A percentile compares a stretch with the other conserved stretches of the same genome.
Conservation (phyloP, 495 filamentous ascomycete genomes). For the Talaromyces proteolyticus region DNA sequence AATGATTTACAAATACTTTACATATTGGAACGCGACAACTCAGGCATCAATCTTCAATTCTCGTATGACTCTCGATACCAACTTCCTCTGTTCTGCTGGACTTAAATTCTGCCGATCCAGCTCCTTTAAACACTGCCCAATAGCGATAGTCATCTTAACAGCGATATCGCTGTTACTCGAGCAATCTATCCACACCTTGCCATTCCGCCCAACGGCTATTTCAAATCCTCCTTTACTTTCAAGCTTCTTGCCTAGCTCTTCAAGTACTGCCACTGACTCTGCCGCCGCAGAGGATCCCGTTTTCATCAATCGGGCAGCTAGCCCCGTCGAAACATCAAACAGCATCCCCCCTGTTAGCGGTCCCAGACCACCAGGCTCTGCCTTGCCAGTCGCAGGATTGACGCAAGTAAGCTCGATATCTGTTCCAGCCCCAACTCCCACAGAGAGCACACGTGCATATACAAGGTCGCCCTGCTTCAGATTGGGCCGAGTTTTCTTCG, state of each 20-base stretch:
- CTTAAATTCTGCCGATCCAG: conserved; percentile 64
- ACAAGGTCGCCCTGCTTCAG: conserved; percentile 69
- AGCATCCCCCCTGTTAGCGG: conserved; percentile 83
- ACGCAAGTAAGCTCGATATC: conserved; percentile 89
- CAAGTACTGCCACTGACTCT: conserved; percentile 64
- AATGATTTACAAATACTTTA: too few species aligned
- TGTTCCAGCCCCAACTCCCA: conserved; percentile 67
- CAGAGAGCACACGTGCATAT: conserved; percentile 71
- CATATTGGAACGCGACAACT: background rate
- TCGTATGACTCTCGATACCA: conserved; percentile 64
- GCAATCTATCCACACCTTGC: conserved; percentile 81
- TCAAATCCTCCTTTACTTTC: conserved; percentile 69
- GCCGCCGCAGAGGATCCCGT: conserved; percentile 48
- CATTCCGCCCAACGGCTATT: conserved; percentile 91
- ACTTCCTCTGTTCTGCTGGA: conserved; percentile 70
- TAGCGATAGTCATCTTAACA: conserved; percentile 59
- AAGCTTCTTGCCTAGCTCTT: conserved; percentile 73
- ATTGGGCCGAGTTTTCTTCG: conserved; percentile 83
- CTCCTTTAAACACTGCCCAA: conserved; percentile 74
- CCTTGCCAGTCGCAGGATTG: conserved; percentile 76
- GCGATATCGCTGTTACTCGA: conserved; percentile 50
- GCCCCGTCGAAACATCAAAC: conserved; percentile 71
- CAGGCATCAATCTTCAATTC: conserved; percentile 37
- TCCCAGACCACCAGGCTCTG: conserved; percentile 81
- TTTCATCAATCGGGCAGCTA: conserved; percentile 66